These are phyloP conservation scores for Boletus rubroflammeus DNA, from an alignment of 768 basidiomycete species.

Conservation along the genomic window DNA sequence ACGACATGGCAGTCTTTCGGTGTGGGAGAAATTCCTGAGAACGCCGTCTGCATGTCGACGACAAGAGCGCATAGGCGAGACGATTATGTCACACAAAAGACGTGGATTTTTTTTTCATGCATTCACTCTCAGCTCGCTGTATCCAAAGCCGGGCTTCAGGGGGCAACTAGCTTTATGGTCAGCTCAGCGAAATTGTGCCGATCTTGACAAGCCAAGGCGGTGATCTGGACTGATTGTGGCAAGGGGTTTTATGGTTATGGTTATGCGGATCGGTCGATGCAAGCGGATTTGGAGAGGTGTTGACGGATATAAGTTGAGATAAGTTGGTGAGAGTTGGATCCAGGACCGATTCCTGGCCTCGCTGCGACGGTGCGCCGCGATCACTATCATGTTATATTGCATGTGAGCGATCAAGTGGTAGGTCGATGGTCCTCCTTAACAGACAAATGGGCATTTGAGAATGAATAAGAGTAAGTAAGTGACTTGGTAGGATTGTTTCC, in stretches of 20 bases:
- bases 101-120: constrained; percentile 1
- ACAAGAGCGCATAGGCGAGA: constrained; percentile 14
- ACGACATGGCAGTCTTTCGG: constrained; percentile 16
- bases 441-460: constrained; percentile 4
- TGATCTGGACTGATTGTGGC: constrained; percentile 9
- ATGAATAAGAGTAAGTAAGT: constrained; percentile 3
- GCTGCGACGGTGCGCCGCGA: constrained; percentile 15
- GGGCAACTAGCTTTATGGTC: background rate
- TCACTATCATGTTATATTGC: constrained; percentile 2
- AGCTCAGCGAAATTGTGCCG: constrained; percentile 11
- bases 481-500: constrained; percentile 24
- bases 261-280: constrained; percentile 15
- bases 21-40: constrained; percentile 27
- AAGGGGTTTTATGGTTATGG: constrained; percentile 2
- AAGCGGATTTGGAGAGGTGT: constrained; percentile 17
- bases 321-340: background rate
- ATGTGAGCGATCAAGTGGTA: constrained; percentile 6
- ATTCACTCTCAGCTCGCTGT: background rate
- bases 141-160: background rate
- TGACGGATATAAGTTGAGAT: constrained; percentile 21
- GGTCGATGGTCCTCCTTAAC: background rate
- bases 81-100: constrained; percentile 25
- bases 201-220: constrained; percentile 4
- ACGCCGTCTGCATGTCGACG: constrained; percentile 28
- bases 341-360: constrained; percentile 6